Conservation (phyloP, 352 stramenopile genomes). For the Elongisporangium senticosum region DNA sequence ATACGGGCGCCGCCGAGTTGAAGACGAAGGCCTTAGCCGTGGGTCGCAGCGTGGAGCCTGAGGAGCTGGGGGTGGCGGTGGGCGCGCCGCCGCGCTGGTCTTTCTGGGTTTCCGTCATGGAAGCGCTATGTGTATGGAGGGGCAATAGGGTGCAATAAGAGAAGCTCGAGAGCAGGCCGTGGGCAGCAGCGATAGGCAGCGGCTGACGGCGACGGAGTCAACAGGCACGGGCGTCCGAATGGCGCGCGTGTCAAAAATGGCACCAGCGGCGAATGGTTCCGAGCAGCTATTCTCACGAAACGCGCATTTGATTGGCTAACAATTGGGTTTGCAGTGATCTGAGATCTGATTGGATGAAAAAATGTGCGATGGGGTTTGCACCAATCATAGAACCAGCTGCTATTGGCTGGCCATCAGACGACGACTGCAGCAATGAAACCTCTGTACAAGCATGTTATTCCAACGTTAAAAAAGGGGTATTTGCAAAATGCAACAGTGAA, state of each 20-base stretch:
- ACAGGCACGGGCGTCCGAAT: not conserved
- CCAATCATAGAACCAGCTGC: not conserved
- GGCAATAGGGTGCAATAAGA: not conserved
- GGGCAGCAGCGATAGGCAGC: not conserved
- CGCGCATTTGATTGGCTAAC: not conserved
- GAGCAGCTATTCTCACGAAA: not conserved
- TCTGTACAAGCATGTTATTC: too few relatives aligned
- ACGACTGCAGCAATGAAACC: too few relatives aligned
- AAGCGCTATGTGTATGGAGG: not conserved
- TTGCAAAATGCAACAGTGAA: too few relatives aligned
- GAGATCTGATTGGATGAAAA: not conserved
- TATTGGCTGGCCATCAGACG: not conserved
- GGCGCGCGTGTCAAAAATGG: not conserved
- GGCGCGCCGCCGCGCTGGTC: not conserved
- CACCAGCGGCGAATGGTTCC: not conserved
- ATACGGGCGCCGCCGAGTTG: constrained; percentile 39
- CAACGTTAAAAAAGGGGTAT: too few relatives aligned
- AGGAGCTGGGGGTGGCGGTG: not conserved
- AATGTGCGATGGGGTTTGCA: not conserved
- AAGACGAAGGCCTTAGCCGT: constrained; percentile 66
- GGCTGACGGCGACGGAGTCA: not conserved
- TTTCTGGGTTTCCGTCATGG: not conserved
- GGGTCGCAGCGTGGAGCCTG: constrained; percentile 46
- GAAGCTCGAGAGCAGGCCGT: not conserved
- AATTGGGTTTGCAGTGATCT: not conserved